Base-by-base conservation (phyloP, 2,329 filamentous ascomycete genomes). In the Colletotrichum tofieldiae region DNA sequence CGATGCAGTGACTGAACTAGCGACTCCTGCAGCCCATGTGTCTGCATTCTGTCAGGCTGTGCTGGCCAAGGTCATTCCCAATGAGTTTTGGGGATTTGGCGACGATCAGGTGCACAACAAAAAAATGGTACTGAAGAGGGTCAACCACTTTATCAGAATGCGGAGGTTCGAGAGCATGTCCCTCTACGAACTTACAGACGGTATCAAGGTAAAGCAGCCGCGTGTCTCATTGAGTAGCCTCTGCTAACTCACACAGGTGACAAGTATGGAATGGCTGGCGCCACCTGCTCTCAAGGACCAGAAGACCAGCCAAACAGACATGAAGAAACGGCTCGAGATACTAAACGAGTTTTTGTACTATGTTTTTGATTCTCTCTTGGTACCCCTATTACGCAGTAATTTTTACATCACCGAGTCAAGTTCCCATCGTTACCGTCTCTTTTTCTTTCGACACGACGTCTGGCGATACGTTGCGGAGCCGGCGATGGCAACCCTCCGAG, bases 371-470 rank as follows among this genome's bases (percentile, higher is more conserved):
- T 98, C 95, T 0, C 86, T 98, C 29, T 79, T 99, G 67, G 93
- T 98, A 76, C 96, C 96, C 12, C 86, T 99, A 9, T 89, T 98
- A 59, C 91, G 94, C 43, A 91, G 90, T 74, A 95, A 96, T 77
- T 99, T 99, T 78, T 96, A 98, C 78, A 93, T 98, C 47, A 99
- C 96, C 0, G 96, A 99, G 80, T 96, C 95, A 0, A 95, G 91
- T 74, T 86, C 87, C 1, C 91, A 98, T 78, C 91, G 93, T 20
- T 94, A 96, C 77, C 90, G 91, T 37, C 84, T 98, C 0, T 98
- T 97, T 81, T 99, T 94, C 82, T 98, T 98, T 79, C 93, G 96
- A 5, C 96, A 99, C 75, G 96, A 99, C 81, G 87, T 96, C 12
- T 99, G 96, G 96, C 90, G 89, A 62, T 87, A 87, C 51, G 82